These are phyloP conservation scores for Pelargonium fulgidum DNA, from an alignment of 441 rosid genomes.

Conservation along the genomic window DNA sequence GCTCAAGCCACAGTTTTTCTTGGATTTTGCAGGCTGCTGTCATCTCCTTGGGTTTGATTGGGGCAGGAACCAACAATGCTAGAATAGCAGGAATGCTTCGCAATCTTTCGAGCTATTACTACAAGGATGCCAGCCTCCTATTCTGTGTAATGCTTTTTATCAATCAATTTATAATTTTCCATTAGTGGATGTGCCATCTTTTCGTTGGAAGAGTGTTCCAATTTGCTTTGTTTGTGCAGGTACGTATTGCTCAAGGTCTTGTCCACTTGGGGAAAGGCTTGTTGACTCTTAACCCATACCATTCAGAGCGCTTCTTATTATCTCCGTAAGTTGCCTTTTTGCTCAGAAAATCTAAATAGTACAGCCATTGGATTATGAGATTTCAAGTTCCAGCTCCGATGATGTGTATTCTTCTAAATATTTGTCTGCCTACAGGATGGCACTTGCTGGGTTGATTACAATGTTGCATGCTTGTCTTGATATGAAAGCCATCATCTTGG, in stretches of 20 bases:
- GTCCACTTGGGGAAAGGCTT: conserved; percentile 94
- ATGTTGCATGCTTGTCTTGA: conserved; percentile 84
- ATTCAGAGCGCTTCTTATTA: conserved; percentile 76
- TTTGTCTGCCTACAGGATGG: conserved; percentile 42
- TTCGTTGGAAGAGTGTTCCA: not conserved
- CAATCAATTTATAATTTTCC: not conserved
- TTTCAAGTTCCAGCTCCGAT: not conserved
- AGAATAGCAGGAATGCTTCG: conserved; percentile 94
- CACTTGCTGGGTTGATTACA: conserved; percentile 79
- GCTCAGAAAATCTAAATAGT: not conserved
- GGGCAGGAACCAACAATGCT: conserved; percentile 95
- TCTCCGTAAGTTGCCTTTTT: conserved; percentile 56
- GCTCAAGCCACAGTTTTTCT: conserved; percentile 18
- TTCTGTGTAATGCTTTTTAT: conserved; percentile 58
- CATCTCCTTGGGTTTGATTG: conserved; percentile 84
- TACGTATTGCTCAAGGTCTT: conserved; percentile 88
- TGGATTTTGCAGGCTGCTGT: conserved; percentile 63
- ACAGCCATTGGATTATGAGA: not conserved
- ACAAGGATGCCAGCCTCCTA: conserved; percentile 75
- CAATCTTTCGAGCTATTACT: conserved; percentile 84
- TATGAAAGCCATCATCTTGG: conserved; percentile 73
- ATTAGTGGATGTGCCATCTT: not conserved
- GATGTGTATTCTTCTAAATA: not conserved
- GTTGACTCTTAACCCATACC: conserved; percentile 81
- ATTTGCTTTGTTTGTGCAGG: conserved; percentile 38